These are phyloP conservation scores for Berkeleyomyces basicola DNA, from an alignment of 2,329 filamentous ascomycete genomes.

Conservation along the genomic window DNA sequence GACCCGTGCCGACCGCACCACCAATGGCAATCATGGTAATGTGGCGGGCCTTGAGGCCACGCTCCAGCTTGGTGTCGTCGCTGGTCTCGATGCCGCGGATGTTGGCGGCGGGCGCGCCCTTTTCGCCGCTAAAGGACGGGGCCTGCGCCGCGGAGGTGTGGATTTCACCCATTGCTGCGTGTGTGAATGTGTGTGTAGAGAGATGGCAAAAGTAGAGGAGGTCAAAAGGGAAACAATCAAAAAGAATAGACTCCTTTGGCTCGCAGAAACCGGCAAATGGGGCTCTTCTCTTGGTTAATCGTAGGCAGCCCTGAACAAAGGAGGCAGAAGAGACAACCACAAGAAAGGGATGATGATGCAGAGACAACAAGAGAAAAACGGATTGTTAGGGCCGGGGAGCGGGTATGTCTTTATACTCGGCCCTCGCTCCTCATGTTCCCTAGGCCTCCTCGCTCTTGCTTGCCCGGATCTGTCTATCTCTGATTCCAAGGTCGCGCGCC, in stretches of 20 bases:
- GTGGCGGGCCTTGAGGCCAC: slow-evolving; percentile 37
- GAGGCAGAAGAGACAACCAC: not conserved
- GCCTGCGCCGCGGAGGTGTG: not conserved
- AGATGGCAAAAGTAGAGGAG: not conserved
- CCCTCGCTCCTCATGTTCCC: not conserved
- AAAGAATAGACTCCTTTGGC: not conserved
- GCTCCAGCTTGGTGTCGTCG: slow-evolving; percentile 31
- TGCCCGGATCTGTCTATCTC: slow-evolving; percentile 1
- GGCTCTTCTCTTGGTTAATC: not conserved
- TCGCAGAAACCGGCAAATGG: not conserved
- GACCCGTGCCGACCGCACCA: slow-evolving; percentile 56
- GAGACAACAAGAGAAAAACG: no score
- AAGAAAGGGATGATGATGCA: not conserved
- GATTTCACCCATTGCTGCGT: slow-evolving; percentile 4
- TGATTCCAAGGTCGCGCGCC: not conserved
- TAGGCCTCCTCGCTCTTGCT: not conserved
- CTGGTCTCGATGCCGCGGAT: slow-evolving; percentile 34
- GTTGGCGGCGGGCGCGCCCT: slow-evolving; percentile 11
- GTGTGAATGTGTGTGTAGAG: not conserved
- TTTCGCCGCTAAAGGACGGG: slow-evolving; percentile 6
- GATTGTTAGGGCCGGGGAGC: not conserved
- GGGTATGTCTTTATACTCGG: not conserved
- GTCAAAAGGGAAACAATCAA: not conserved
- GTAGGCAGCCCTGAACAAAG: not conserved
- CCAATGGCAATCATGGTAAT: slow-evolving; percentile 52